Percentiles rank a stretch among this genome's conserved stretches.
Conservation (phyloP, 1,284 basidiomycete species). For the Pseudozyma tsukubaensis region DNA sequence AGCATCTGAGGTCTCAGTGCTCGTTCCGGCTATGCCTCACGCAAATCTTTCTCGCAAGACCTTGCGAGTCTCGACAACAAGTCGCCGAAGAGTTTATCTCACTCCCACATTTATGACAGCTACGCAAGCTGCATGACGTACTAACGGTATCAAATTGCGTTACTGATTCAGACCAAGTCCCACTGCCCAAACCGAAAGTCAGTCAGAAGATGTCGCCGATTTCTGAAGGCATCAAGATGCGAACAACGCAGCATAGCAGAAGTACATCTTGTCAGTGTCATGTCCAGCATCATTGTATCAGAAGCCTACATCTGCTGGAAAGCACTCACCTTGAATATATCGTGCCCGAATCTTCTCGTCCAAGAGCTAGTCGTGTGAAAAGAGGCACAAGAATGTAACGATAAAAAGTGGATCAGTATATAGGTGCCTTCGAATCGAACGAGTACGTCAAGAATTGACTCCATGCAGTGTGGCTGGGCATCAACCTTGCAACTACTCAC, state of each 20-base stretch:
- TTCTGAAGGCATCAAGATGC: constrained; percentile 16
- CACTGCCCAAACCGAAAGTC: not conserved
- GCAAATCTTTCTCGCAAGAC: too few relatives aligned
- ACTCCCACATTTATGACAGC: not conserved
- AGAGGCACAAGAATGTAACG: not conserved
- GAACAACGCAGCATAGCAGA: not conserved
- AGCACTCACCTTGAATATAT: constrained; percentile 52
- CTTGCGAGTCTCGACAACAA: too few relatives aligned
- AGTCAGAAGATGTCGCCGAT: constrained; percentile 53
- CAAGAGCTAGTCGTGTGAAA: constrained; percentile 23
- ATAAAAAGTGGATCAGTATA: not conserved
- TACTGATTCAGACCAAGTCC: not conserved
- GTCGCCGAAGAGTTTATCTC: too few relatives aligned
- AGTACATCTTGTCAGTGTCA: not conserved
- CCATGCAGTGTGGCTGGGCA: not conserved
- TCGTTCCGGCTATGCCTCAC: too few relatives aligned
- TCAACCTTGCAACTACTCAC: constrained; percentile 7
- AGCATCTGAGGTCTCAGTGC: too few relatives aligned
- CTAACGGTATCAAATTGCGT: not conserved
- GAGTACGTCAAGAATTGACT: not conserved
- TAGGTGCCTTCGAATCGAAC: not conserved
- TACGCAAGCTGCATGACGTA: not conserved
- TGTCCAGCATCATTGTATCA: too few relatives aligned
- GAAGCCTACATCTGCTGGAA: not conserved
- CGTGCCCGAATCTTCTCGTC: constrained; percentile 56